Base-by-base conservation (phyloP, 805 yeast genomes). In the Metschnikowia shivogae region DNA sequence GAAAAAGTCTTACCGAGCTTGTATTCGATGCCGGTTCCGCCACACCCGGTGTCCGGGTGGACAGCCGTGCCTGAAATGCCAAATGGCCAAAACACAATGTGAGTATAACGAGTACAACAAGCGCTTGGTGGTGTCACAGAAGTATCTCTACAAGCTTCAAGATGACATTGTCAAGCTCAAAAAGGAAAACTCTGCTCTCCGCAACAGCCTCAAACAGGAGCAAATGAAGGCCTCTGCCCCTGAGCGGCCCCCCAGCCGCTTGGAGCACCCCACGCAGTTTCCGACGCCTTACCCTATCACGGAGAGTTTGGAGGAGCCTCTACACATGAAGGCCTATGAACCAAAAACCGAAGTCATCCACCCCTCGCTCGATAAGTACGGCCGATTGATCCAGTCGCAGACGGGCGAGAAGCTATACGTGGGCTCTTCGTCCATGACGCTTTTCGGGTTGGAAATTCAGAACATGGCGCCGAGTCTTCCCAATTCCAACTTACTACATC, bases 1-100 rank as follows among this genome's bases (percentile, higher is more conserved):
- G 26, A 69, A 68, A 45, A 50, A 74, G 33, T 65, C 67, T 7
- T 54, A 64, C n/a, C 53, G 69, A 36, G 76, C 76, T 5, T 85
- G 92, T 60, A 76, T 77, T 2, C 65, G 87, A 36, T 86, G 93
- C 58, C 70, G 92, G 28, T 74, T 78, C 39, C 72, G 89, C 43
- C 93, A 86, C 62, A 79, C 83, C 35, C 77, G 84, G 50, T 86
- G 93, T 57, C 88, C 88, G 11, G 89, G 89, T 1, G 88, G 87
- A 1, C 77, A 81, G 39, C 89, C 89, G 0, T 86, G 93, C 59
- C 62, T 68, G 41, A 81, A 81, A 55, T 86, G 93, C 58, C 63
- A 62, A 11, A 59, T 72, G 39, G 78, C 84, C 12, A 74, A 72
- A 39, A 67, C 80, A 3, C 70, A 71, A 19, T 86, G 93, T 65